phyloP scores from a whole-genome alignment of 169 alveolate genomes.

The Eimeria maxima region DNA sequence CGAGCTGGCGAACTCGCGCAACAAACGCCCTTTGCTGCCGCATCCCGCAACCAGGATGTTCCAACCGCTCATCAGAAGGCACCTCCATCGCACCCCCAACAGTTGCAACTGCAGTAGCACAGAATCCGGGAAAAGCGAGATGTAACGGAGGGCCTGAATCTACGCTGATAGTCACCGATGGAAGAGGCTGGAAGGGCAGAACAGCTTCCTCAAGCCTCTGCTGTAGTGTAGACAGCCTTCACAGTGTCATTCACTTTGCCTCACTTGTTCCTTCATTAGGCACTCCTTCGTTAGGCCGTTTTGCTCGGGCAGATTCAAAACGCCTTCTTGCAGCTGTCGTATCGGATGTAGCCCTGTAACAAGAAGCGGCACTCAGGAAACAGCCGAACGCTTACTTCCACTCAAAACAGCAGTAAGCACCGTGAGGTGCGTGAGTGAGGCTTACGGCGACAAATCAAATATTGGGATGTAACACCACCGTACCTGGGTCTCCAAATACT shows the following conservation, averaged over 20 bases:
- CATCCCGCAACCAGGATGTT: conserved; percentile 72
- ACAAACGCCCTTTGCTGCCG: conserved; percentile 77
- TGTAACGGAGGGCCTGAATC: background rate
- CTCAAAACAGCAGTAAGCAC: background rate
- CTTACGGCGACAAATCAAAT: background rate
- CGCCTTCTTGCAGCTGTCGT: conserved; percentile 65
- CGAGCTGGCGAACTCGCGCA: conserved; percentile 52
- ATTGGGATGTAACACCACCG: background rate
- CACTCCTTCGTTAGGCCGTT: conserved; percentile 2
- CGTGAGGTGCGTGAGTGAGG: background rate
- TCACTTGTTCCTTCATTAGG: conserved; percentile 49
- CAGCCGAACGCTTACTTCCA: background rate
- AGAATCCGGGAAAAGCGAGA: background rate
- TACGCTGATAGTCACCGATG: background rate
- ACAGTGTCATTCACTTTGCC: background rate
- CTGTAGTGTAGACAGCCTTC: background rate
- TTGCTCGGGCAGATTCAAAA: conserved; percentile 51
- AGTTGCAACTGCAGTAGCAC: conserved; percentile 46
- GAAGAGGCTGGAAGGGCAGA: background rate
- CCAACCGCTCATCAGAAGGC: conserved; percentile 73
- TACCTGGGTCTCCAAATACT: background rate
- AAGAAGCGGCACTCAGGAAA: background rate
- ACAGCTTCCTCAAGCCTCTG: background rate
- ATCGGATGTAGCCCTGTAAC: conserved; percentile 46
- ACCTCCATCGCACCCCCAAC: conserved; percentile 70